Conservation (phyloP, 2,329 filamentous ascomycete genomes). For the Blastomyces emzantsi region DNA sequence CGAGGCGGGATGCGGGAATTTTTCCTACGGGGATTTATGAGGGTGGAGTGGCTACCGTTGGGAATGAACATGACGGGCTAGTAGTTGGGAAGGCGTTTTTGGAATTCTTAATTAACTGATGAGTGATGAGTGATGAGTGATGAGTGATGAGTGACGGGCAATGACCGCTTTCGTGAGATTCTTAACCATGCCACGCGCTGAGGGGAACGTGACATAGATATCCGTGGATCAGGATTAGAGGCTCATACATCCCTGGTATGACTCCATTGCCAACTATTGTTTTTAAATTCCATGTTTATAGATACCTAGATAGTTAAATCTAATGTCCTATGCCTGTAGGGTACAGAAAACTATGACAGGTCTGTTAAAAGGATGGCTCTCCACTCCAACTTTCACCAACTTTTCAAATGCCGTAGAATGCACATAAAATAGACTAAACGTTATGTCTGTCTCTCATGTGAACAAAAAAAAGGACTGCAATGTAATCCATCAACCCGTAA, state of each 20-base stretch:
- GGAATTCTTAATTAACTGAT: slow-evolving; percentile 57
- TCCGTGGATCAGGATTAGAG: neutral
- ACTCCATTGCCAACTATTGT: neutral
- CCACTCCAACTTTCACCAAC: neutral
- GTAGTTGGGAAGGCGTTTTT: slow-evolving; percentile 64
- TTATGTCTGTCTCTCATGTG: neutral
- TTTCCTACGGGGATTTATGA: slow-evolving; percentile 60
- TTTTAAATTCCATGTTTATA: neutral
- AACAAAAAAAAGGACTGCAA: neutral
- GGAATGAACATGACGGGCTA: slow-evolving; percentile 68
- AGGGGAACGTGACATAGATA: no score
- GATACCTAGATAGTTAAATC: neutral
- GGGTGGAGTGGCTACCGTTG: slow-evolving; percentile 58
- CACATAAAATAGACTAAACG: neutral
- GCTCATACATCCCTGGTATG: neutral
- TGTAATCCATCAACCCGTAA: neutral
- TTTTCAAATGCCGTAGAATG: neutral
- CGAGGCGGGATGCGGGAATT: slow-evolving; percentile 56
- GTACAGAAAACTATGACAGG: neutral
- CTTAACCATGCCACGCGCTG: no score
- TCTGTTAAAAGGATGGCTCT: neutral
- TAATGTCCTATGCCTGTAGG: neutral
- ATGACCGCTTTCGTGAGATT: neutral
- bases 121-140: no score
- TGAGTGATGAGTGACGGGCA: neutral